These are phyloP conservation scores for Fimicolochytrium jonesii DNA, from an alignment of 192 early-diverging fungal genomes.

Conservation along the genomic window DNA sequence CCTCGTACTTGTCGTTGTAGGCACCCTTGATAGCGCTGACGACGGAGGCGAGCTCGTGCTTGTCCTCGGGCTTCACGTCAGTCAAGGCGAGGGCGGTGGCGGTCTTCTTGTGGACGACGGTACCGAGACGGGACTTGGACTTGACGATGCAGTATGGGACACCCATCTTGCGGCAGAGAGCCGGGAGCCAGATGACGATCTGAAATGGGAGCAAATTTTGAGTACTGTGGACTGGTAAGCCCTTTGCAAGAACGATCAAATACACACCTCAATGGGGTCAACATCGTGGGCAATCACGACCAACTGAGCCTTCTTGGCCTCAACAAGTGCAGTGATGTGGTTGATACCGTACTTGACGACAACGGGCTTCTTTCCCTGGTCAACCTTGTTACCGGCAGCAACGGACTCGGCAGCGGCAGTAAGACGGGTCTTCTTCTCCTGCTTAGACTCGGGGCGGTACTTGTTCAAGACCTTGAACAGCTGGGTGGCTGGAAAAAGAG, in stretches of 20 bases:
- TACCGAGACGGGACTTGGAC: slow-evolving; percentile 97
- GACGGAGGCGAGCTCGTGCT: slow-evolving; percentile 80
- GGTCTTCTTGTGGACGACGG: slow-evolving; percentile 99
- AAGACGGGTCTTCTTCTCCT: slow-evolving; percentile 94
- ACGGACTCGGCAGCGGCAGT: slow-evolving; percentile 80
- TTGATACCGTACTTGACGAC: slow-evolving; percentile 99
- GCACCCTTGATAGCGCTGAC: slow-evolving; percentile 90
- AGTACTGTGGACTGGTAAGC: neutral
- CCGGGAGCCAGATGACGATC: slow-evolving; percentile 97
- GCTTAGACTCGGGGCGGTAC: slow-evolving; percentile 98
- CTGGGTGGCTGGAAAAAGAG: slow-evolving; percentile 66
- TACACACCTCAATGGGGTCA: slow-evolving; percentile 85
- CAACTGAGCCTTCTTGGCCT: slow-evolving; percentile 98
- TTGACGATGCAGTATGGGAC: slow-evolving; percentile 99
- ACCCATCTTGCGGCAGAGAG: slow-evolving; percentile 99
- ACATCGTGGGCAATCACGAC: slow-evolving; percentile 99
- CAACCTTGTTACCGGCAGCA: slow-evolving; percentile 83
- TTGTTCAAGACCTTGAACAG: slow-evolving; percentile 98
- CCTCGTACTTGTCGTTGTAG: slow-evolving; percentile 94
- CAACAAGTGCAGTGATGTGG: slow-evolving; percentile 96
- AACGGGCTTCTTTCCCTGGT: slow-evolving; percentile 87
- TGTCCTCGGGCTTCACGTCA: slow-evolving; percentile 94
- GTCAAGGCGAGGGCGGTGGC: slow-evolving; percentile 94
- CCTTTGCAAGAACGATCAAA: slow-evolving; percentile 12
- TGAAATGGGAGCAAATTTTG: no score